Percentiles rank a stretch among this genome's conserved stretches.
Conservation (phyloP, 1,284 basidiomycete species). For the Amylostereum areolatum region DNA sequence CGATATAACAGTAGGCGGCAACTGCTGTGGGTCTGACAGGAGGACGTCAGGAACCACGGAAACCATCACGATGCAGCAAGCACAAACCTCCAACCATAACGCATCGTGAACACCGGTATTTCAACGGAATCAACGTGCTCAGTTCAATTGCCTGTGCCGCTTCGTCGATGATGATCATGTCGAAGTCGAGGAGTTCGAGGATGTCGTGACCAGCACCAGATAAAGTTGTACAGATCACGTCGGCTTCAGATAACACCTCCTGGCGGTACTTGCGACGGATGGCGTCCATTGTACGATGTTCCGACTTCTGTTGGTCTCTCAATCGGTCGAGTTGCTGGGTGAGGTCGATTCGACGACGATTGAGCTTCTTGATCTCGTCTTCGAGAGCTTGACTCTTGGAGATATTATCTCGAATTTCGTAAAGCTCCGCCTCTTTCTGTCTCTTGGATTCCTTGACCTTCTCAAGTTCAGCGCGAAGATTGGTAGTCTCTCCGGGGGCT, state of each 20-base stretch:
- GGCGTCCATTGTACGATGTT: slow-evolving; percentile 73
- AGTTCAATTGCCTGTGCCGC: slow-evolving; percentile 97
- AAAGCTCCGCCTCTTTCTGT: slow-evolving; percentile 60
- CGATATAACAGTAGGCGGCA: slow-evolving; percentile 96
- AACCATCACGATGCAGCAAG: not conserved
- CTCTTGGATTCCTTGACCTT: slow-evolving; percentile 57
- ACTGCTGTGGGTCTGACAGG: slow-evolving; percentile 83
- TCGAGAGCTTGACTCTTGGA: slow-evolving; percentile 47
- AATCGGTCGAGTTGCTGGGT: slow-evolving; percentile 71
- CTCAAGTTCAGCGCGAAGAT: slow-evolving; percentile 64
- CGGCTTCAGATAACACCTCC: slow-evolving; percentile 82
- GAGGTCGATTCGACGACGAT: slow-evolving; percentile 56
- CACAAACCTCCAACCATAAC: slow-evolving; percentile 88
- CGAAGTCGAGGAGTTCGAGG: slow-evolving; percentile 83
- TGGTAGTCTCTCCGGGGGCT: slow-evolving; percentile 50
- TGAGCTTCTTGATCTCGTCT: slow-evolving; percentile 66
- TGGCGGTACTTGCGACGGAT: slow-evolving; percentile 65
- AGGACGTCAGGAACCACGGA: not conserved
- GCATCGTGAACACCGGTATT: slow-evolving; percentile 80
- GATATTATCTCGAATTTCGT: slow-evolving; percentile 44
- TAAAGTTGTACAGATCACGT: slow-evolving; percentile 93
- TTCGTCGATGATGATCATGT: slow-evolving; percentile 97
- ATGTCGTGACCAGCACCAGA: slow-evolving; percentile 91
- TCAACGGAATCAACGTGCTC: slow-evolving; percentile 94
- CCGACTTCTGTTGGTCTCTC: slow-evolving; percentile 75